These are phyloP conservation scores for Exophiala oligosperma DNA, from an alignment of 2,329 filamentous ascomycete species.

Conservation along the genomic window DNA sequence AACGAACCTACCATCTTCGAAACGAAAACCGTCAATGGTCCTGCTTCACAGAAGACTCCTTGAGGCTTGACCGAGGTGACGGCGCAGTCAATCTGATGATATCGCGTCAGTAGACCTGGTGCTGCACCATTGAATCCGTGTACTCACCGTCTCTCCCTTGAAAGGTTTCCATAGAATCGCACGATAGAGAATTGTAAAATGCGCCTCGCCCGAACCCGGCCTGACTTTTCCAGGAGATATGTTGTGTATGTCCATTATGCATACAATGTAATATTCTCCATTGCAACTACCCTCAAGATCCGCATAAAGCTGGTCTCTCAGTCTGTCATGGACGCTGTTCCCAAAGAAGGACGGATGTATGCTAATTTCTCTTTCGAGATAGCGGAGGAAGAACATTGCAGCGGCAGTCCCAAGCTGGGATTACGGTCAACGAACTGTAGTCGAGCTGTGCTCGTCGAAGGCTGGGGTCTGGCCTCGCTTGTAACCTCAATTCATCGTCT, in stretches of 20 bases:
- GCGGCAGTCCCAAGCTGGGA: background rate
- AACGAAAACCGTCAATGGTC: conserved; percentile 51
- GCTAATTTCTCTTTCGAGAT: conserved; percentile 90
- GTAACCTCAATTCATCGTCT: background rate
- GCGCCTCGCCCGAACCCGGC: conserved; percentile 85
- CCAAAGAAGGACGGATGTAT: conserved; percentile 97
- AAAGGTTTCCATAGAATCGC: conserved; percentile 98
- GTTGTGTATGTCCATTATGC: conserved; percentile 94
- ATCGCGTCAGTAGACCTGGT: conserved; percentile 3
- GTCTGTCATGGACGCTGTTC: conserved; percentile 85
- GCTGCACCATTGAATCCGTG: background rate
- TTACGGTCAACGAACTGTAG: background rate
- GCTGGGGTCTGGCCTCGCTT: background rate
- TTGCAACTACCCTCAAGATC: conserved; percentile 96
- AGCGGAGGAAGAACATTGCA: conserved; percentile 95
- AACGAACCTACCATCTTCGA: conserved; percentile 43
- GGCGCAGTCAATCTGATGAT: conserved; percentile 79
- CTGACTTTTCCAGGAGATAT: conserved; percentile 92
- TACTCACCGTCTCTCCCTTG: conserved; percentile 84
- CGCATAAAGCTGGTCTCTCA: conserved; percentile 83
- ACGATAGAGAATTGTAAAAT: conserved; percentile 92
- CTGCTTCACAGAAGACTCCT: conserved; percentile 67
- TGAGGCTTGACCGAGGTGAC: conserved; percentile 89
- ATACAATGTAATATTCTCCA: conserved; percentile 95
- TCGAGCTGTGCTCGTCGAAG: background rate